phyloP scores from a whole-genome alignment of 306 rosid genomes.

The Fragaria vesca region DNA sequence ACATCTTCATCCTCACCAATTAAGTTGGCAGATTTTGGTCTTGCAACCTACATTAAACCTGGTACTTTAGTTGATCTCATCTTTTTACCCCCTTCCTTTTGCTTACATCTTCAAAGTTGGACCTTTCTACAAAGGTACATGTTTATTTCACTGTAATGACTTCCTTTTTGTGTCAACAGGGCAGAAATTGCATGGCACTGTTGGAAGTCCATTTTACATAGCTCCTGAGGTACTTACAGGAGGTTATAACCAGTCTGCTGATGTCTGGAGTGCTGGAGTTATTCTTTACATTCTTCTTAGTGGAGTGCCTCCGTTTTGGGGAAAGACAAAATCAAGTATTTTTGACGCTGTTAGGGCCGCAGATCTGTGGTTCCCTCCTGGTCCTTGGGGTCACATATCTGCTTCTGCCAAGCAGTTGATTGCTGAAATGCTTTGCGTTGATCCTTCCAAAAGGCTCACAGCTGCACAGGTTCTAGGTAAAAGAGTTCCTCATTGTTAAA shows the following conservation, averaged over 20 bases:
- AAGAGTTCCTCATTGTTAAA: not conserved
- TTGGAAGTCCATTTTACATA: slow-evolving; percentile 87
- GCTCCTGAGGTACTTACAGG: slow-evolving; percentile 84
- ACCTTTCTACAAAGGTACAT: not conserved
- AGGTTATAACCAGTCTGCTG: slow-evolving; percentile 77
- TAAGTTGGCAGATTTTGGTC: slow-evolving; percentile 85
- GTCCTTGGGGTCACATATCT: slow-evolving; percentile 64
- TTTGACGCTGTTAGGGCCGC: slow-evolving; percentile 80
- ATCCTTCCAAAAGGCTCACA: slow-evolving; percentile 69
- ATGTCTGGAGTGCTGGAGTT: slow-evolving; percentile 85
- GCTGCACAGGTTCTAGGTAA: slow-evolving; percentile 70
- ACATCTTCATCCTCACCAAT: slow-evolving; percentile 65
- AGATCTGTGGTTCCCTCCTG: slow-evolving; percentile 58
- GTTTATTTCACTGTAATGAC: slow-evolving; percentile 12
- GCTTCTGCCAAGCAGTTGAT: slow-evolving; percentile 63
- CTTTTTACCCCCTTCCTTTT: slow-evolving; percentile 6
- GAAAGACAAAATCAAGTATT: slow-evolving; percentile 70
- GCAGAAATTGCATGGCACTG: slow-evolving; percentile 69
- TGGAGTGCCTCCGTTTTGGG: slow-evolving; percentile 83
- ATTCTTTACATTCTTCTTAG: slow-evolving; percentile 79
- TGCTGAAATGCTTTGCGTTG: slow-evolving; percentile 62
- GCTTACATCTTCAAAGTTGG: not conserved
- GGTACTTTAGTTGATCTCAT: slow-evolving; percentile 38
- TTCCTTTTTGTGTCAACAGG: slow-evolving; percentile 48
- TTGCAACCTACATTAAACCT: slow-evolving; percentile 78